Evolutionary conservation across 306 rosid species (phyloP).

Genomic region (Fagus sylvatica): DNA sequence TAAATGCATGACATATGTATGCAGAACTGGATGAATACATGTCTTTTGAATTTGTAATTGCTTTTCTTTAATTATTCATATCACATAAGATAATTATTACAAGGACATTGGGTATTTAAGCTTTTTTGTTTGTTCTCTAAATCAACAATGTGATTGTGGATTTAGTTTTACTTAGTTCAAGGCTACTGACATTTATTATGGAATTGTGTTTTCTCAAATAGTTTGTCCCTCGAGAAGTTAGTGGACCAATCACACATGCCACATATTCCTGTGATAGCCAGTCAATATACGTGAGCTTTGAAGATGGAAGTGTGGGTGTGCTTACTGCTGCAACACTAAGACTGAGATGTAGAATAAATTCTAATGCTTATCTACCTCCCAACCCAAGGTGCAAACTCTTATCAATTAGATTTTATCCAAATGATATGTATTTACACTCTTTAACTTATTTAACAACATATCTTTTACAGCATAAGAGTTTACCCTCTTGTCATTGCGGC

Average conservation of each 20-base stretch:
- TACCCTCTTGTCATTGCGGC: slow-evolving; percentile 92
- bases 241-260: slow-evolving; percentile 96
- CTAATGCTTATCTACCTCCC: slow-evolving; percentile 75
- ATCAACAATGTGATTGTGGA: slow-evolving; percentile 14
- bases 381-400: slow-evolving; percentile 68
- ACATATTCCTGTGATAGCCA: slow-evolving; percentile 91
- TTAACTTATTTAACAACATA: slow-evolving; percentile 6
- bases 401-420: slow-evolving; percentile 10
- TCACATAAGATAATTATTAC: background rate
- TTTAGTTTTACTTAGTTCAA: background rate
- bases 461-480: slow-evolving; percentile 63
- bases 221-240: slow-evolving; percentile 77
- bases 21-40: background rate
- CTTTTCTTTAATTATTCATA: background rate
- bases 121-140: background rate
- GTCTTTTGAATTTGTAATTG: background rate
- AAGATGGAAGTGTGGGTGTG: slow-evolving; percentile 88
- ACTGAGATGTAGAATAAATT: slow-evolving; percentile 84
- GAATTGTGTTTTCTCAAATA: slow-evolving; percentile 33
- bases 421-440: background rate
- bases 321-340: slow-evolving; percentile 80
- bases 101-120: background rate
- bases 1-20: background rate
- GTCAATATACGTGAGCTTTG: slow-evolving; percentile 84
- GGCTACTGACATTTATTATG: slow-evolving; percentile 11